Evolutionary conservation across 2,329 filamentous ascomycete genomes (phyloP), one percentile per base, ranked within the genome.

Genomic region (Xylaria sp.): DNA sequence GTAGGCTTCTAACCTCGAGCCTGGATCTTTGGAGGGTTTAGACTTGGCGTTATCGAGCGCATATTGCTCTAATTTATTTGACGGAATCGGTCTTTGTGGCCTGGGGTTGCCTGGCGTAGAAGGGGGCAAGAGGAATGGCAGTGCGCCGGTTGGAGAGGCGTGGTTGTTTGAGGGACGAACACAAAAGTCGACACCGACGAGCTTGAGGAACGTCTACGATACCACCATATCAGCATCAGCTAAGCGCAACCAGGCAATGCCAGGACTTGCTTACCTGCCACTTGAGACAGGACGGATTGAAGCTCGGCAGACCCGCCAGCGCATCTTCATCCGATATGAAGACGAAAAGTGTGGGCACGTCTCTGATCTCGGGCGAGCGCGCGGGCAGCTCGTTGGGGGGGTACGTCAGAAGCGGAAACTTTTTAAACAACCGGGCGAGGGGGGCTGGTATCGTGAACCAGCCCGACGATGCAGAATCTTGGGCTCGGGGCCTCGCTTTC

Each of bases 281-380:
- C 83, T 95, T 97, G 76, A 98, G 84, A 83, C 96, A 99, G 66
- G 90, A 89, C 12, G 96, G 96, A 78, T 98, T 98, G 82, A 91
- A 97, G 72, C 93, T 97, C 30, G 94, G 92, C 34, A 83, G 81
- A 4, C 89, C 89, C 45, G 77, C 77, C 64, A 80, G 78, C 39
- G 89, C 91, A 74, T 89, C 91, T n/a, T 85, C 81, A 1, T 87
- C 82, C 15, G 86, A 88, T 68, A 88, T 87, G 80, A 97, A 98
- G 65, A 97, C 84, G 79, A 94, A 94, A 9, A 99, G 83, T 10
- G 88, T 85, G 69, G 86, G 84, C 6, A 83, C 78, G 23, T 78
- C 69, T 68, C 73, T 71, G 28, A 88, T 75, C 65, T 82, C 76
- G 63, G 81, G 80, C 66, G 86, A 74, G 81, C 81, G 69, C 81